Evolutionary conservation across 768 basidiomycete genomes (phyloP), one percentile per base, ranked within the genome.

Genomic region (Russula earlei): DNA sequence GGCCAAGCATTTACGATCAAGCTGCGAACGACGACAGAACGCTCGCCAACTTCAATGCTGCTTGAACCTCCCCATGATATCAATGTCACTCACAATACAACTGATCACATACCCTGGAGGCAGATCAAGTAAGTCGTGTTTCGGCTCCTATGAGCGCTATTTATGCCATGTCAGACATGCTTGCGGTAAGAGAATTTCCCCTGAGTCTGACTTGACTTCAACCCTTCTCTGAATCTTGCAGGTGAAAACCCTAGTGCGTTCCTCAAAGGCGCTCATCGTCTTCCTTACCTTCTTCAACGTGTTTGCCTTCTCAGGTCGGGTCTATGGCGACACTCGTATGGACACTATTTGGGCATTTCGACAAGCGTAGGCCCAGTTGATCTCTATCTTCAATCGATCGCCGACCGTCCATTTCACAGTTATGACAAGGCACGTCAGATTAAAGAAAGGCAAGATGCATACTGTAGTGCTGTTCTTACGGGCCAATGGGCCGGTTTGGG

Each of bases 1-100:
- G 87, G 87, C 0, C 86, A 87, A 65, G 88, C 82, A 0, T 85
- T 81, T 67, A 76, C 81, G 27, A 84, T 92, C 61, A 94, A 92
- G 70, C 78, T 88, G 25, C 80, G 91, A 17, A 76, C 77, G 52
- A 89, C 89, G 0, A 64, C 71, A 4, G 87, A 88, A 59, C 80
- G 83, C 43, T 84, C 84, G 0, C 77, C 89, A 2, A 78, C 80
- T 5, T 81, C 83, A 0, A 84, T 87, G 83, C 70, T 89, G 10
- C 70, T 94, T 24, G 90, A 92, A 60, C 81, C 84, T 7, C 86
- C 88, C 0, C 83, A 77, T 59, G 74, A 76, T 33, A 73, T 86
- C 55, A 79, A 85, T 62, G 66, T 60, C 72, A 82, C 49, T 67
- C 71, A 71, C 49, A 68, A 74, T 5, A 72, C 73, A 42, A 60